Evolutionary conservation across 2,329 filamentous ascomycete genomes (phyloP).

Genomic region (Cladosporium sp.): DNA sequence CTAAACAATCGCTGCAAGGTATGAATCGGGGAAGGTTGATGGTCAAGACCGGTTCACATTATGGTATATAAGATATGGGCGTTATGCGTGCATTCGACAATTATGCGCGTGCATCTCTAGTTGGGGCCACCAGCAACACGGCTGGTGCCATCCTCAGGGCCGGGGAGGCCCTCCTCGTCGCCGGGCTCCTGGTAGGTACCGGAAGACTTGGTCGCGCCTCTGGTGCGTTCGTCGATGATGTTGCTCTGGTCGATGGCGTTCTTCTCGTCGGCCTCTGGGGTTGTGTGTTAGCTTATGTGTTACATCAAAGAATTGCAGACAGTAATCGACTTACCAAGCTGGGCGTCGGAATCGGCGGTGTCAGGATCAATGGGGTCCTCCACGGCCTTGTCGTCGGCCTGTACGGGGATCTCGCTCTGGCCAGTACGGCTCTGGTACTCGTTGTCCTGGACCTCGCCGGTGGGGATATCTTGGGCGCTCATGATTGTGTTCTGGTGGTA

Average conservation of each 20-base stretch:
- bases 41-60: background rate
- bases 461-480: constrained; percentile 32
- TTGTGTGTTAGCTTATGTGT: background rate
- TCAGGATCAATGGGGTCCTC: constrained; percentile 49
- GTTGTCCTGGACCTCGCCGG: constrained; percentile 44
- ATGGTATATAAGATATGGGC: constrained; percentile 2
- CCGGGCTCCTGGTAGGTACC: constrained; percentile 55
- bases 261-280: constrained; percentile 48
- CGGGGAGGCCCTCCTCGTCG: constrained; percentile 50
- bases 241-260: constrained; percentile 53
- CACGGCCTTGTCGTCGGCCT: constrained; percentile 49
- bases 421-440: constrained; percentile 52
- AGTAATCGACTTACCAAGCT: constrained; percentile 44
- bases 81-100: background rate
- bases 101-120: background rate
- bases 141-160: constrained; percentile 31
- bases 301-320: no score
- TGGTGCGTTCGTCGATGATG: constrained; percentile 51
- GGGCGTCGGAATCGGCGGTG: constrained; percentile 51
- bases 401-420: constrained; percentile 52
- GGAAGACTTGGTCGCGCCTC: constrained; percentile 48
- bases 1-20: no score
- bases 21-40: no score
- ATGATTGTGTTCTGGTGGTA: constrained; percentile 9
- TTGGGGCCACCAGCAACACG: constrained; percentile 13